These are phyloP conservation scores for Saccharum spontaneum DNA, from an alignment of 176 grass and related monocot genomes.

Conservation along the genomic window DNA sequence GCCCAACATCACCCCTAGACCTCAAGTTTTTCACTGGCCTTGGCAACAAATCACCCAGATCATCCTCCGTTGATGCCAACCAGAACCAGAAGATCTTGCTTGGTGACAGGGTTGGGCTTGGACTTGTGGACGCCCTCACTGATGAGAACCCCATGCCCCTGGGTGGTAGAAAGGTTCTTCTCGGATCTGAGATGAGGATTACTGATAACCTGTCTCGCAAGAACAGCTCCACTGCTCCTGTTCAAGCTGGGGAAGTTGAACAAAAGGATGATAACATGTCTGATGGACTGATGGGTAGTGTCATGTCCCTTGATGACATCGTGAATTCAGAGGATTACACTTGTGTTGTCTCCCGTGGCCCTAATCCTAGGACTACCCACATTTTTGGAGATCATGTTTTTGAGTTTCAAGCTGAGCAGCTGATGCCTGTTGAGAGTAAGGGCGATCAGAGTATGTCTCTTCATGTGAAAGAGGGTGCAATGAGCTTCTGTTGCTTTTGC, in stretches of 20 bases:
- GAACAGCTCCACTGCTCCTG: slow-evolving; percentile 51
- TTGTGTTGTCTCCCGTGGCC: slow-evolving; percentile 56
- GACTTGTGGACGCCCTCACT: slow-evolving; percentile 51
- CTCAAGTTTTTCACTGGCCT: slow-evolving; percentile 61
- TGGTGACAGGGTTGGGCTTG: slow-evolving; percentile 62
- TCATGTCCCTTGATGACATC: slow-evolving; percentile 63
- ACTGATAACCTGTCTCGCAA: slow-evolving; percentile 45
- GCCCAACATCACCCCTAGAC: slow-evolving; percentile 67
- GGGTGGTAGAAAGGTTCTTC: slow-evolving; percentile 55
- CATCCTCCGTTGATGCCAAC: slow-evolving; percentile 33
- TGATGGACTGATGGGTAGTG: slow-evolving; percentile 45
- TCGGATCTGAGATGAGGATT: slow-evolving; percentile 61
- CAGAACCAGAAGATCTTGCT: slow-evolving; percentile 58
- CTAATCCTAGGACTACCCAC: slow-evolving; percentile 59
- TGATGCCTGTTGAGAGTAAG: slow-evolving; percentile 31
- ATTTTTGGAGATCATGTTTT: slow-evolving; percentile 57
- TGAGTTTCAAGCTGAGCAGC: slow-evolving; percentile 46
- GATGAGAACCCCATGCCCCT: slow-evolving; percentile 42
- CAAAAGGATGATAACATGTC: slow-evolving; percentile 49
- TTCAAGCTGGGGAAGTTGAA: slow-evolving; percentile 27
- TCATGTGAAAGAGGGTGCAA: slow-evolving; percentile 37
- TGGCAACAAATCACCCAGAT: slow-evolving; percentile 57
- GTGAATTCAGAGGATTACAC: slow-evolving; percentile 68
- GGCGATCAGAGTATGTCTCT: slow-evolving; percentile 35
- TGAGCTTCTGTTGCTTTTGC: slow-evolving; percentile 67